Evolutionary conservation across 2,329 filamentous ascomycete species (phyloP).

Genomic region (Apiospora arundinis): DNA sequence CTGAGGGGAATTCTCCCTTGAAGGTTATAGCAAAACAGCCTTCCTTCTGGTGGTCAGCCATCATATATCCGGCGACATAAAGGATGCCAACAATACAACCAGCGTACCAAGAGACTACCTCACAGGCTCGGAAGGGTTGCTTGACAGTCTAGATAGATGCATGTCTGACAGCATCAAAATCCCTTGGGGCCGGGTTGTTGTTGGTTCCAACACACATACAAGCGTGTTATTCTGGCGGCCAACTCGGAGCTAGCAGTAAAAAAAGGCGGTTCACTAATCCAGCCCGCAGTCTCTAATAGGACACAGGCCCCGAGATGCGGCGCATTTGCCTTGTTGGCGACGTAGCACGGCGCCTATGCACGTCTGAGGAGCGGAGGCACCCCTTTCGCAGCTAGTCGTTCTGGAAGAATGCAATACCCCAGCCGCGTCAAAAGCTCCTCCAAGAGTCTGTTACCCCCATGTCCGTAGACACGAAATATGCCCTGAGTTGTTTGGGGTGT

Average conservation of each 20-base stretch:
- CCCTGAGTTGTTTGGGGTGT: no score
- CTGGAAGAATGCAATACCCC: slow-evolving; percentile 16
- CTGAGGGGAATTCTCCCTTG: no score
- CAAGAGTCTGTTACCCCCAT: neutral
- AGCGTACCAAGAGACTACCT: neutral
- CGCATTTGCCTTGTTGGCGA: slow-evolving; percentile 21
- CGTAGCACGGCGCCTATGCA: slow-evolving; percentile 40
- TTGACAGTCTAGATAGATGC: neutral
- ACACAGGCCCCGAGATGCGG: slow-evolving; percentile 13
- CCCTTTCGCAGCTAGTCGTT: slow-evolving; percentile 17
- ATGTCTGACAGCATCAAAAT: neutral
- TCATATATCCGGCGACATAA: no score
- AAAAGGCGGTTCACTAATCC: neutral
- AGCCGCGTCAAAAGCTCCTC: slow-evolving; percentile 13
- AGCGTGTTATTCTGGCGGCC: slow-evolving; percentile 1
- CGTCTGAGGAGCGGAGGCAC: slow-evolving; percentile 21
- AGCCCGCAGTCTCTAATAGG: slow-evolving; percentile 7
- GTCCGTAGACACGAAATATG: neutral
- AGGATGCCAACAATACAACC: neutral
- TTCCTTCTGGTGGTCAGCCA: no score
- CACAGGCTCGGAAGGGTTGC: neutral
- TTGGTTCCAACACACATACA: neutral
- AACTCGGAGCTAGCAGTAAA: slow-evolving; percentile 9
- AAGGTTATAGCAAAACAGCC: no score
- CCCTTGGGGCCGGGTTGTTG: neutral